Base-by-base conservation (phyloP, 1,284 basidiomycete species). In the Microbotryum violaceum region DNA sequence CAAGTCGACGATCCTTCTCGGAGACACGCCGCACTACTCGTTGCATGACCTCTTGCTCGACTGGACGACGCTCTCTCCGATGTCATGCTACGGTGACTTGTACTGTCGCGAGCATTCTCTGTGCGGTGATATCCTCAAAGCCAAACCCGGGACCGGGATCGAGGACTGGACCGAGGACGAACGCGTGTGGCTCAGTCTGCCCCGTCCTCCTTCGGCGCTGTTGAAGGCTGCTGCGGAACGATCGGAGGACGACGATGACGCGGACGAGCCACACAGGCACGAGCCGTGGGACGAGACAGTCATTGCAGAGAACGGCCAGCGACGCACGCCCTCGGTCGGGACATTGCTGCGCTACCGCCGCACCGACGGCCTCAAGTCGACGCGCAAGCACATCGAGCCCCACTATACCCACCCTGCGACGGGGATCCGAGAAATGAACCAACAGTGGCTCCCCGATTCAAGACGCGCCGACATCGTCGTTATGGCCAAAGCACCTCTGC, bases 31-130 rank as follows among this genome's bases (percentile, higher is more conserved):
- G 1, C 72, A 73, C 45, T 74, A 68, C 57, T 58, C 65, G 1
- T 45, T 73, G 25, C 73, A 74, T 57, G 73, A 74, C 60, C 61
- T 74, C n/a, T 29, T 74, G 29, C 67, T 74, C 50, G 73, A 73
- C 62, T 72, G 62, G 63, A 72, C 73, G 27, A 62, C 64, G 31
- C 57, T 57, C 8, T 52, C 59, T 20, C 68, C 71, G 5, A 57
- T 63, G 25, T 69, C 63, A 10, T 74, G 73, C 58, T 73, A 72
- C 57, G 72, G 72, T 23, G 72, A 73, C 50, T 27, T 72, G 54
- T 74, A 73, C 53, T 74, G 73, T 63, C 70, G 69, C 56, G 69
- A 72, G 55, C 73, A 74, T 50, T 59, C 56, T 3, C 68, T 74
- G 10, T 74, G 73, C 49, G 62, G 63, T 2, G 66, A 67, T 18